Evolutionary conservation across 2,329 filamentous ascomycete genomes (phyloP).

Genomic region (Fusarium decemcellulare): DNA sequence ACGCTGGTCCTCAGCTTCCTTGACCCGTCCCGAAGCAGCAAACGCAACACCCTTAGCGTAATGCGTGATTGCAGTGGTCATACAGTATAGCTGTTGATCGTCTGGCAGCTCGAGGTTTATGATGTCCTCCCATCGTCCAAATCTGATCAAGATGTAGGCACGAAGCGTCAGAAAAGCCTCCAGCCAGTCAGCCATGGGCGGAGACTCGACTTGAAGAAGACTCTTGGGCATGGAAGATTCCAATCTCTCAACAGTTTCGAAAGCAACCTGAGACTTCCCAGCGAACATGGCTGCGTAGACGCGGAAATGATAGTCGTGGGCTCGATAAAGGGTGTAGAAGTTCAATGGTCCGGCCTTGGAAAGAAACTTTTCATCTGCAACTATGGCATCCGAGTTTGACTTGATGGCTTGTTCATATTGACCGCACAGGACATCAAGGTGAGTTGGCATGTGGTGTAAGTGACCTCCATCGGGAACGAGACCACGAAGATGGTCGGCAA

Average conservation of each 20-base stretch:
- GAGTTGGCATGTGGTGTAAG: conserved; percentile 82
- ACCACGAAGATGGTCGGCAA: conserved; percentile 73
- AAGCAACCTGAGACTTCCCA: conserved; percentile 72
- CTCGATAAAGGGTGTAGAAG: conserved; percentile 84
- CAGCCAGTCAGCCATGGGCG: conserved; percentile 85
- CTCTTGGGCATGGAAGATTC: conserved; percentile 75
- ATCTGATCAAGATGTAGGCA: conserved; percentile 79
- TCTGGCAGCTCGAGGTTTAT: conserved; percentile 68
- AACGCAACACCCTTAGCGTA: conserved; percentile 79
- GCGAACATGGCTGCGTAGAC: conserved; percentile 86
- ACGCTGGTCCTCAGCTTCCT: conserved; percentile 67
- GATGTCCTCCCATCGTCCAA: conserved; percentile 80
- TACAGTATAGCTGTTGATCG: conserved; percentile 74
- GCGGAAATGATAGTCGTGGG: conserved; percentile 81
- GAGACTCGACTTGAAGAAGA: conserved; percentile 73
- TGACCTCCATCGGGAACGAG: conserved; percentile 80
- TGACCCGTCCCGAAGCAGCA: conserved; percentile 70
- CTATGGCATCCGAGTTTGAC: conserved; percentile 76
- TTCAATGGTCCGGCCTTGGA: conserved; percentile 71
- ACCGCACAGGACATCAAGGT: conserved; percentile 78
- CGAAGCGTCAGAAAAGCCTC: conserved; percentile 79
- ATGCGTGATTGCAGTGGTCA: conserved; percentile 76
- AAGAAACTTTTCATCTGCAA: conserved; percentile 78
- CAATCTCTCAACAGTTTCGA: conserved; percentile 72
- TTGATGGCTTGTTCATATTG: conserved; percentile 77